Percentiles rank a stretch among this genome's conserved stretches.
These are phyloP conservation scores for Biscogniauxia sp. DNA, from an alignment of 2,329 filamentous ascomycete genomes.

Conservation along the genomic window DNA sequence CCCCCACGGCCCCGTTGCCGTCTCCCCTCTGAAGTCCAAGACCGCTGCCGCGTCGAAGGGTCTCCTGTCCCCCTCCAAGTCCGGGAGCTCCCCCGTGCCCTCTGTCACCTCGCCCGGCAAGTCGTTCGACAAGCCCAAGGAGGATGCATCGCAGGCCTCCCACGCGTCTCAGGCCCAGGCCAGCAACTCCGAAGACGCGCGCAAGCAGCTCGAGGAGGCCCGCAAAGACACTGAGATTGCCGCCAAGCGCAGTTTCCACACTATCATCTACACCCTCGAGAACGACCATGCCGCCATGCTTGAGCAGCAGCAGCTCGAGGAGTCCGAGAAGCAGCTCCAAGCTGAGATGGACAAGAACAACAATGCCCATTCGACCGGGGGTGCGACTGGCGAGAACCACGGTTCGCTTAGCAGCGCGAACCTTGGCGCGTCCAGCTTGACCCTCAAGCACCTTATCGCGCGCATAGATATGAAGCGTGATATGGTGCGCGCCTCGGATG, in stretches of 20 bases:
- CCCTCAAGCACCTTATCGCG: conserved; percentile 93
- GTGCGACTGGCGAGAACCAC: conserved; percentile 62
- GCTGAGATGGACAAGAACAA: conserved; percentile 81
- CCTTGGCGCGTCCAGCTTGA: conserved; percentile 90
- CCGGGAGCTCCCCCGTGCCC: conserved; percentile 63
- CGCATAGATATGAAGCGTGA: conserved; percentile 91
- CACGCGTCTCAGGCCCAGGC: conserved; percentile 39
- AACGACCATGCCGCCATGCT: conserved; percentile 95
- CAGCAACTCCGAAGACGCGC: conserved; percentile 80
- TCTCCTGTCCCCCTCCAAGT: conserved; percentile 68
- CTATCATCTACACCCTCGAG: conserved; percentile 91
- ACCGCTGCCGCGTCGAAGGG: conserved; percentile 50
- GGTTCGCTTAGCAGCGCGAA: conserved; percentile 92
- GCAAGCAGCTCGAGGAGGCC: conserved; percentile 88
- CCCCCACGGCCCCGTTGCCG: not conserved
- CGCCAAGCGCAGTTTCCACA: conserved; percentile 87
- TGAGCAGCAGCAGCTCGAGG: conserved; percentile 94
- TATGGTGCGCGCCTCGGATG: conserved; percentile 86
- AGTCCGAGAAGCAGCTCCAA: conserved; percentile 93
- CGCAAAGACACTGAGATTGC: conserved; percentile 88
- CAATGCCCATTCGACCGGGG: conserved; percentile 48
- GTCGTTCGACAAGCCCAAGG: conserved; percentile 52
- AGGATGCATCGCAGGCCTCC: conserved; percentile 44
- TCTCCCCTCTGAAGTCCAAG: conserved; percentile 52
- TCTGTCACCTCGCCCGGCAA: conserved; percentile 61